phyloP scores from a whole-genome alignment of 331 rosid genomes.

The Arachis monticola region DNA sequence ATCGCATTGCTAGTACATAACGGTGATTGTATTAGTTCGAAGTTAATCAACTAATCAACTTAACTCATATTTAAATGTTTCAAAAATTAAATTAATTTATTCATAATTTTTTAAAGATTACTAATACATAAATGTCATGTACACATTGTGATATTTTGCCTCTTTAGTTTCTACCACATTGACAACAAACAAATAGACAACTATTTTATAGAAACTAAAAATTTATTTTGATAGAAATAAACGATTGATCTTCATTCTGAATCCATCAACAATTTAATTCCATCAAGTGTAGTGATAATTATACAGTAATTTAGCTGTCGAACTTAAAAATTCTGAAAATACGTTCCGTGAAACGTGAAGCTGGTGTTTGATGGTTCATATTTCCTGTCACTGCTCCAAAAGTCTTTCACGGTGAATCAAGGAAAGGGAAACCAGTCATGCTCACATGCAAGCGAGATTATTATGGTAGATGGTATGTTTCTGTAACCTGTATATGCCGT shows the following conservation, averaged over 20 bases:
- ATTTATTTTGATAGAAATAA: too few species aligned
- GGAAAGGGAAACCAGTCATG: conserved; percentile 1
- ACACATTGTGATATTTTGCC: too few species aligned
- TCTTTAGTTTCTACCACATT: too few species aligned
- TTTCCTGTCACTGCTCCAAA: conserved; percentile 17
- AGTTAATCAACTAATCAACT: too few species aligned
- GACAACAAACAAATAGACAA: too few species aligned
- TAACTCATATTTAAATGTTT: too few species aligned
- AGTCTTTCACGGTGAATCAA: background rate
- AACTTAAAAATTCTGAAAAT: background rate
- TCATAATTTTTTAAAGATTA: too few species aligned
- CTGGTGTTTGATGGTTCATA: conserved; percentile 7
- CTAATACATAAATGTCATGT: too few species aligned
- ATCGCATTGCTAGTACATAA: too few species aligned
- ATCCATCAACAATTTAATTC: background rate
- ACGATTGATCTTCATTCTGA: too few species aligned
- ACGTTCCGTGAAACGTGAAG: background rate
- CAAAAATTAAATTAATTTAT: too few species aligned
- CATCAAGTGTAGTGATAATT: background rate
- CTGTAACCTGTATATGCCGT: conserved; percentile 2
- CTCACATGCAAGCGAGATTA: conserved; percentile 1
- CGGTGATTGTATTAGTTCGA: too few species aligned
- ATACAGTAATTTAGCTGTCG: background rate
- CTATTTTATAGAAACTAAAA: background rate
- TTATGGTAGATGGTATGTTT: conserved; percentile 12